Base-by-base conservation (phyloP, 108 stramenopile genomes). In the Fistulifera pelliculosa region DNA sequence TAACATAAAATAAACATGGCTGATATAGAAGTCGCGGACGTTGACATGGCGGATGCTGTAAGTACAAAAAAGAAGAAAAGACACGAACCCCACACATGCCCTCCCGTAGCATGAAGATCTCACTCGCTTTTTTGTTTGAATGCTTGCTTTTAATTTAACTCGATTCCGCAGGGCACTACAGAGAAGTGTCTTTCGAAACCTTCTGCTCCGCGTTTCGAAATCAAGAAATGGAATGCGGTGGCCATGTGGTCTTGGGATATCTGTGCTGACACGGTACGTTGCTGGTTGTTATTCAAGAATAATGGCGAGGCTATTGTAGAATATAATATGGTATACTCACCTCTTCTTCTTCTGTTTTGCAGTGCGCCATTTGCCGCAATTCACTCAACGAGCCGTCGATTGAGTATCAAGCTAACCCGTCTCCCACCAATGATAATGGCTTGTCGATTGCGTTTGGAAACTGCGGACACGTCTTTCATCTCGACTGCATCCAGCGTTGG, bases 241-340 rank as follows among this genome's bases (percentile, higher is more conserved):
- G 93, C 95, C 53, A 97, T 97, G 95, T 99, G 98, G 98, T 81
- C 80, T 0, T 99, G 96, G 95, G 96, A 99, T 73, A 95, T 96
- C 52, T 98, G 98, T 65, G 96, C 96, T 38, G 98, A 98, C 66
- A 96, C 95, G 52, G 79, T 80, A 70, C 50, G 79, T 62, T 18
- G 19, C n/a, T n/a, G n/a, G n/a, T n/a, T n/a, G n/a, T n/a, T n/a
- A n/a, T n/a, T n/a, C n/a, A n/a, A n/a, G n/a, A n/a, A n/a, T n/a
- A n/a, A n/a, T n/a, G n/a, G n/a, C n/a, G n/a, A n/a, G n/a, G n/a
- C n/a, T n/a, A n/a, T n/a, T n/a, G n/a, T n/a, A n/a, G n/a, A 11
- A 41, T 41, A 41, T 41, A 14, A 13, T 15, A 41, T 14, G 21
- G n/a, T n/a, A 27, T 55, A 1, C 48, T 55, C 38, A 60, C 24